Percentiles rank a stretch among this genome's conserved stretches.
Conservation (phyloP, 2,329 filamentous ascomycete genomes). For the Arthrobotrys conoides region DNA sequence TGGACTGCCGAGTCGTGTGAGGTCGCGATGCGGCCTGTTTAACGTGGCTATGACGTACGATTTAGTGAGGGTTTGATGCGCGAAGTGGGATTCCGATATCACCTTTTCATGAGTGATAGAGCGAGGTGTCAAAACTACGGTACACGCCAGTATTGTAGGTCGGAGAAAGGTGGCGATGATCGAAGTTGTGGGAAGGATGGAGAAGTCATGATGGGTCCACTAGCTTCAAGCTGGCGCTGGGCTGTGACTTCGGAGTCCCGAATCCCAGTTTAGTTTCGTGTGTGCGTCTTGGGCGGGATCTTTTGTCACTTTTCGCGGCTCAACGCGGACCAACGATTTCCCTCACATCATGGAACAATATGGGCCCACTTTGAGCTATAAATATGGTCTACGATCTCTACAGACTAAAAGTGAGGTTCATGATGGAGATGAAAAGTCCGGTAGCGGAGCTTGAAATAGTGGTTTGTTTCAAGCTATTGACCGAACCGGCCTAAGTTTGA, state of each 20-base stretch:
- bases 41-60: conserved; percentile 41
- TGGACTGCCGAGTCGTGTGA: conserved; percentile 23
- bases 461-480: conserved; percentile 19
- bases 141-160: conserved; percentile 12
- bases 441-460: conserved; percentile 19
- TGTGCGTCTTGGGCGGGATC: conserved; percentile 11
- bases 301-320: conserved; percentile 42
- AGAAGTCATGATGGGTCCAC: conserved; percentile 27
- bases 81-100: conserved; percentile 32
- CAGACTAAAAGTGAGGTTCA: conserved; percentile 5
- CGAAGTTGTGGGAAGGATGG: conserved; percentile 15
- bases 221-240: neutral
- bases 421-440: conserved; percentile 7
- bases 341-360: neutral
- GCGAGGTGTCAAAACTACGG: neutral
- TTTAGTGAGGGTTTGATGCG: conserved; percentile 36
- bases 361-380: conserved; percentile 40
- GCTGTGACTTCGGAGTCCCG: conserved; percentile 1
- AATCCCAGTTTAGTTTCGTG: conserved; percentile 27
- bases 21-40: conserved; percentile 39
- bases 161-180: neutral
- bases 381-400: conserved; percentile 13
- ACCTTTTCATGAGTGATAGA: conserved; percentile 42
- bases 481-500: conserved; percentile 18
- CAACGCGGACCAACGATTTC: conserved; percentile 28